phyloP scores from a whole-genome alignment of 2,329 filamentous ascomycete genomes.

The Thielaviopsis musarum region DNA sequence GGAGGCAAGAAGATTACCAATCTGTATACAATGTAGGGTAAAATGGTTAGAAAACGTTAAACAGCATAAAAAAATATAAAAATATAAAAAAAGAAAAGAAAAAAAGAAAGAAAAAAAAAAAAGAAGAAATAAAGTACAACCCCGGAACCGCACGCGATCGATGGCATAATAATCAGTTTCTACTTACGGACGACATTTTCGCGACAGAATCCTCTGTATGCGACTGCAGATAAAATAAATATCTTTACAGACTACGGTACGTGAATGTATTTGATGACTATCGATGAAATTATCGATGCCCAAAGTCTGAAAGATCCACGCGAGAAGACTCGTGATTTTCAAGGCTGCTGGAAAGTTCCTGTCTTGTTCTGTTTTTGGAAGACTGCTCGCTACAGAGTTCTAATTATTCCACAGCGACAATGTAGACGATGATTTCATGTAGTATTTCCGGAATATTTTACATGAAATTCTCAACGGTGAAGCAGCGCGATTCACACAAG shows the following conservation, averaged over 20 bases:
- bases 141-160: not conserved
- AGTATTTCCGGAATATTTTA: not conserved
- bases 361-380: not conserved
- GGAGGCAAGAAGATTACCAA: conserved; percentile 10
- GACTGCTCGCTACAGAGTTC: not conserved
- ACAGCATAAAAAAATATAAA: not conserved
- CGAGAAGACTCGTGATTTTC: not conserved
- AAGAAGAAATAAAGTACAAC: not conserved
- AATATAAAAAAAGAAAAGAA: not conserved
- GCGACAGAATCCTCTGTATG: not conserved
- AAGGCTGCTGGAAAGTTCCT: not conserved
- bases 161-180: not conserved
- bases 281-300: not conserved
- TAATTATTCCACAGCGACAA: not conserved
- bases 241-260: not conserved
- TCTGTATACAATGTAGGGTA: not conserved
- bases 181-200: conserved; percentile 8
- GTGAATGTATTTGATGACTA: not conserved
- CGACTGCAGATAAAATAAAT: not conserved
- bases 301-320: not conserved
- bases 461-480: not conserved
- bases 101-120: not conserved
- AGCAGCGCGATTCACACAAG: not conserved
- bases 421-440: not conserved
- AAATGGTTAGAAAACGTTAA: conserved; percentile 1